These are phyloP conservation scores for Endotrypanum monterogeii DNA, from an alignment of 208 protist species.

Conservation along the genomic window DNA sequence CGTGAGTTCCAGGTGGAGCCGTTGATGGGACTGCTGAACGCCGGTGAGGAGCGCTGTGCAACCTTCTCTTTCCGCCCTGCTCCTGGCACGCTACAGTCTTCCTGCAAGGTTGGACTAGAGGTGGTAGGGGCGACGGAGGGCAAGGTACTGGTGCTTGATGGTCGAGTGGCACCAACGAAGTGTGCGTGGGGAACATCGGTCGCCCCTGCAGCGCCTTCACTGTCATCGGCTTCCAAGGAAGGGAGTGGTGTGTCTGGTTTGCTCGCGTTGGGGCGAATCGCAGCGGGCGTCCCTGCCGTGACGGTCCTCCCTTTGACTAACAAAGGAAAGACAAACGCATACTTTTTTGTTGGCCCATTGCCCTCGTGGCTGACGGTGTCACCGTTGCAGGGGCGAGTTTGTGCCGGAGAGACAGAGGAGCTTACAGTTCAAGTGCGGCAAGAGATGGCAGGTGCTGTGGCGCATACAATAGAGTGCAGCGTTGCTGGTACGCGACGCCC, in stretches of 20 bases:
- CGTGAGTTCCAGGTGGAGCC: conserved; percentile 72
- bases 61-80: conserved; percentile 77
- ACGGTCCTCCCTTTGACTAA: conserved; percentile 62
- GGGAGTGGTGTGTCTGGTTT: conserved; percentile 31
- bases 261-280: conserved; percentile 75
- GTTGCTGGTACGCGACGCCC: conserved; percentile 84
- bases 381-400: conserved; percentile 69
- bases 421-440: conserved; percentile 60
- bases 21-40: conserved; percentile 55
- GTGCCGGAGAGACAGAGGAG: conserved; percentile 67
- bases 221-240: conserved; percentile 3
- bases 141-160: conserved; percentile 64
- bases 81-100: conserved; percentile 36
- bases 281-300: conserved; percentile 59
- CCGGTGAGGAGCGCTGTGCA: conserved; percentile 58
- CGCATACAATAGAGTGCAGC: conserved; percentile 48
- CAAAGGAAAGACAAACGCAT: conserved; percentile 63
- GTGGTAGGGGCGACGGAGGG: conserved; percentile 76
- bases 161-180: conserved; percentile 59
- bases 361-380: conserved; percentile 70
- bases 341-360: conserved; percentile 72
- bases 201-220: conserved; percentile 5
- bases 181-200: conserved; percentile 52
- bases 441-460: conserved; percentile 33
- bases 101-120: conserved; percentile 50